Conservation (phyloP, 2,329 filamentous ascomycete genomes). For the Colletotrichum echinochloae region DNA sequence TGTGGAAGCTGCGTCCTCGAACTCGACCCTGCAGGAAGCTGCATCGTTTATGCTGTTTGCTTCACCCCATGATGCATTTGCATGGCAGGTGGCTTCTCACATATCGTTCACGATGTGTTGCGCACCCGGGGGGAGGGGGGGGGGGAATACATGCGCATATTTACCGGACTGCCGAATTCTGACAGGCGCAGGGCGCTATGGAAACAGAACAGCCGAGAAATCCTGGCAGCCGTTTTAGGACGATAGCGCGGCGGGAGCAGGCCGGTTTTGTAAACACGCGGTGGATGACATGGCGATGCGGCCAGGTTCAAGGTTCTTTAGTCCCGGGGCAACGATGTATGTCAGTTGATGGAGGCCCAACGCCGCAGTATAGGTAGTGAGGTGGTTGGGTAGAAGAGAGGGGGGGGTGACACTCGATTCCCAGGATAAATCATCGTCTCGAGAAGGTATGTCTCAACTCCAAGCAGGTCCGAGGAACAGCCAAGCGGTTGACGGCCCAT, state of each 20-base stretch:
- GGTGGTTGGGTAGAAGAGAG: neutral
- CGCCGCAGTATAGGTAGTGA: neutral
- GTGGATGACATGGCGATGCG: neutral
- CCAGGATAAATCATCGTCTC: neutral
- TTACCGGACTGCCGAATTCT: neutral
- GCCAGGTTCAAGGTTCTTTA: constrained; percentile 16
- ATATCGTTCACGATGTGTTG: neutral
- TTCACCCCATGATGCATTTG: neutral
- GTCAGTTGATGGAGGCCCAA: constrained; percentile 32
- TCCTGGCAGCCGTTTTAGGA: neutral
- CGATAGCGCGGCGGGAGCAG: neutral
- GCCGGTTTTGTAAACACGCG: neutral
- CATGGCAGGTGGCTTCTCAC: neutral
- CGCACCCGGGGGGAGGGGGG: neutral
- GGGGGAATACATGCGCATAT: neutral
- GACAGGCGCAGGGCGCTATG: neutral
- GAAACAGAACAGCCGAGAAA: neutral
- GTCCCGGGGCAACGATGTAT: neutral
- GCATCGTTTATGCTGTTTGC: neutral
- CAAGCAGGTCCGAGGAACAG: neutral
- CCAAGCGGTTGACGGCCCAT: constrained; percentile 35
- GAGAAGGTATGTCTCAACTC: too few relatives aligned
- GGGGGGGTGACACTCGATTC: neutral
- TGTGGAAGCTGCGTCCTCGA: neutral
- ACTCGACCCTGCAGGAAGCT: neutral